These are phyloP conservation scores for Coemansia sp. DNA, from an alignment of 192 early-diverging fungal genomes.

Conservation along the genomic window DNA sequence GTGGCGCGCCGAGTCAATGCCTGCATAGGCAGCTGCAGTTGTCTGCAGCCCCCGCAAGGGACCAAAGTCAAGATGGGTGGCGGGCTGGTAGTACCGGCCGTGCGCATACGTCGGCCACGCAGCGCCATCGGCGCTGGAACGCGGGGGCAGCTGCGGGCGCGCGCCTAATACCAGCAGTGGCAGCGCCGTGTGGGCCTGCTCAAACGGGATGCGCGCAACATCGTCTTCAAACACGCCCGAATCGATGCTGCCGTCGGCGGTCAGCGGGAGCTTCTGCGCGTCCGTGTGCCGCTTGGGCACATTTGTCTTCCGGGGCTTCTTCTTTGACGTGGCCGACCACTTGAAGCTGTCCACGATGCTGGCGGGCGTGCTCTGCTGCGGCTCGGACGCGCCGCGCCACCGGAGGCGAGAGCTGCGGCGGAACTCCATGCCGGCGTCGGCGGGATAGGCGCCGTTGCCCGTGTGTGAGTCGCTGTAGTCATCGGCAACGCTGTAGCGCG, in stretches of 20 bases:
- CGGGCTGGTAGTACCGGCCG: conserved; percentile 21
- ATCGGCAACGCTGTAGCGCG: conserved; percentile 18
- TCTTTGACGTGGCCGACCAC: conserved; percentile 21
- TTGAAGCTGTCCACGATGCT: conserved; percentile 38
- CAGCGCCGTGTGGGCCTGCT: neutral
- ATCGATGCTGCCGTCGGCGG: conserved; percentile 38
- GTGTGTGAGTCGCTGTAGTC: conserved; percentile 25
- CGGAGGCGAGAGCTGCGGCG: conserved; percentile 34
- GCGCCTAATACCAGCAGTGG: conserved; percentile 11
- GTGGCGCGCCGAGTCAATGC: neutral
- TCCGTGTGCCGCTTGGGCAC: conserved; percentile 30
- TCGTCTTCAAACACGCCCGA: conserved; percentile 32
- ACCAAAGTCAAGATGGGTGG: conserved; percentile 29
- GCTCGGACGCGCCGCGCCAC: conserved; percentile 25
- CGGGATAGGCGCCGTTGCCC: neutral
- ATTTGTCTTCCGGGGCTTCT: conserved; percentile 8
- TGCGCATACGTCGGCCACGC: conserved; percentile 10
- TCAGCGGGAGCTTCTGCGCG: conserved; percentile 21
- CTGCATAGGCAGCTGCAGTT: neutral
- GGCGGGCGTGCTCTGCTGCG: conserved; percentile 17
- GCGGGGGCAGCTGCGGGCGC: neutral
- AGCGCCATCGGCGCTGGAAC: neutral
- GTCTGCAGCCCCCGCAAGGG: conserved; percentile 2
- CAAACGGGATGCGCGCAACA: conserved; percentile 14
- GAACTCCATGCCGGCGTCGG: conserved; percentile 2